phyloP scores from a whole-genome alignment of 768 basidiomycete genomes.

The Mycena floridula region DNA sequence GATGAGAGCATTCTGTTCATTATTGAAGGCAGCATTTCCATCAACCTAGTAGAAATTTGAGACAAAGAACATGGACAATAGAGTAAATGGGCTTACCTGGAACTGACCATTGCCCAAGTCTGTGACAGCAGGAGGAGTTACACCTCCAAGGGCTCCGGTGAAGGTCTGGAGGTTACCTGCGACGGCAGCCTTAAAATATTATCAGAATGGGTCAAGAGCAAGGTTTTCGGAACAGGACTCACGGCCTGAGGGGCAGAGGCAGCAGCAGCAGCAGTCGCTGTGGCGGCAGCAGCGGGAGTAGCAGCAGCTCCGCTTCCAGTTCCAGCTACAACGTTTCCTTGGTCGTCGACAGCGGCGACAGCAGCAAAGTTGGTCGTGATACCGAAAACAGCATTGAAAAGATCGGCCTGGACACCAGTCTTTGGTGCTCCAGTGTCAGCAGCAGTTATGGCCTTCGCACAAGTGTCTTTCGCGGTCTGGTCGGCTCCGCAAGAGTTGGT shows the following conservation, averaged over 20 bases:
- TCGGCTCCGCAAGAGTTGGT: conserved; percentile 50
- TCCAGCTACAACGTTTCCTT: conserved; percentile 27
- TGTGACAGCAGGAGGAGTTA: conserved; percentile 40
- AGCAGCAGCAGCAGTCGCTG: conserved; percentile 8
- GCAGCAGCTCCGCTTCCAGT: conserved; percentile 2
- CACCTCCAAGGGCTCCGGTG: conserved; percentile 39
- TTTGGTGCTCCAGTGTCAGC: conserved; percentile 33
- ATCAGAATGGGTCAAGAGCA: background rate
- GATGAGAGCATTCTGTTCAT: conserved; percentile 34
- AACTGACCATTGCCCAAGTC: conserved; percentile 34
- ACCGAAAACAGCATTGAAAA: conserved; percentile 55
- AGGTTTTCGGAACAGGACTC: conserved; percentile 6
- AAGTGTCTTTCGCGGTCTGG: conserved; percentile 44
- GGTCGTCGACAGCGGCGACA: conserved; percentile 37
- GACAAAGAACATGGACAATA: too few relatives aligned
- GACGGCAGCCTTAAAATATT: conserved; percentile 5
- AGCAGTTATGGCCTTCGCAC: conserved; percentile 32
- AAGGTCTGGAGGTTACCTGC: conserved; percentile 43
- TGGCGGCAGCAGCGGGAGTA: conserved; percentile 11
- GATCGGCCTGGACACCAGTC: conserved; percentile 53
- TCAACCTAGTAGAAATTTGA: too few relatives aligned
- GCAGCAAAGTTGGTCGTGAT: conserved; percentile 44
- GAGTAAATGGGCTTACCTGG: too few relatives aligned
- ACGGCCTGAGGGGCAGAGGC: conserved; percentile 11
- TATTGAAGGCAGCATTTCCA: conserved; percentile 42